Base-by-base conservation (phyloP, 2,329 filamentous ascomycete genomes). In the Talaromyces pinophilus region DNA sequence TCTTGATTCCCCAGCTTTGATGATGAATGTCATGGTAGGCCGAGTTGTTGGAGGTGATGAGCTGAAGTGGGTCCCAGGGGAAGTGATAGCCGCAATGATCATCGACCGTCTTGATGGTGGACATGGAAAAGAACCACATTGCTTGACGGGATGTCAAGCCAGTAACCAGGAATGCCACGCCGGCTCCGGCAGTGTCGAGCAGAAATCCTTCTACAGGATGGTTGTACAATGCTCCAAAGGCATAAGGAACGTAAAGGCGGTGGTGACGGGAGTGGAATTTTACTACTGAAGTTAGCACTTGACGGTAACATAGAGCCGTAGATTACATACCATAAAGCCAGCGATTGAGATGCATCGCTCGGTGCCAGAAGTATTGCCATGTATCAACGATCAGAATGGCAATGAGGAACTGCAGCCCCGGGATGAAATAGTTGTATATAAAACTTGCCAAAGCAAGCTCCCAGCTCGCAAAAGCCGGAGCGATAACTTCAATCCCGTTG, bases 21-120 rank as follows among this genome's bases (percentile, higher is more conserved):
- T 99, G 95, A 80, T 99, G 95, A 67, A 99, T 94, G 75, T 99
- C 95, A 76, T 99, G 95, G 79, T 98, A 99, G 42, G 89, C 90
- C 30, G 95, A 94, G 72, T 98, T 97, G 84, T 99, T 98, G 77
- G 91, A 91, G 54, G 93, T 96, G 68, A 98, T 85, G 75, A 90
- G 89, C 83, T 97, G 93, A 63, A 98, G 83, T 1, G 94, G 94
- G 78, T 99, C 95, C 88, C 91, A 98, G 1, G 95, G 95, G 68
- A 99, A 89, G n/a, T 88, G 85, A 76, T 98, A 99, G 70, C 95
- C 95, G 79, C 94, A 97, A 82, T 99, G 95, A 76, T 99, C 95
- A 75, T 97, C 93, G 30, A 98, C 92, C 0, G 95, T 98, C 84
- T 99, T 99, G 83, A 97, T 88, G 7, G 92, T 96, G 38, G 91